Evolutionary conservation across 1,139 yeast species (phyloP).

Genomic region (Diutina rugosa): DNA sequence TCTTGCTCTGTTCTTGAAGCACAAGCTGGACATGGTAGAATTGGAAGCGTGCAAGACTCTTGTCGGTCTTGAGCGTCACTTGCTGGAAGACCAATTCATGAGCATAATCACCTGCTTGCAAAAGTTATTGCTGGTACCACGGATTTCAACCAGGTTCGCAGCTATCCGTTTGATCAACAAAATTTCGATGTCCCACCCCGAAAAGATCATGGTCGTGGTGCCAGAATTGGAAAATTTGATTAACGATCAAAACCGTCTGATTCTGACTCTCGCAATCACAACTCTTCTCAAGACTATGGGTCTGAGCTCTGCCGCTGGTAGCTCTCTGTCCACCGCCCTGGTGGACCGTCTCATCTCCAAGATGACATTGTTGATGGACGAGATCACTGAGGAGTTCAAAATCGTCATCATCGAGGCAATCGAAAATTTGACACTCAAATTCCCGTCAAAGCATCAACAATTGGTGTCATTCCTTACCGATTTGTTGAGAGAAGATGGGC

Average conservation of each 20-base stretch:
- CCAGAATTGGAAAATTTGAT: constrained; percentile 77
- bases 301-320: constrained; percentile 32
- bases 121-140: constrained; percentile 71
- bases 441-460: constrained; percentile 80
- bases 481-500: constrained; percentile 84
- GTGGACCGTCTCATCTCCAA: constrained; percentile 84
- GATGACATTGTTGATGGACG: constrained; percentile 83
- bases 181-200: constrained; percentile 74
- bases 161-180: constrained; percentile 85
- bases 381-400: constrained; percentile 91
- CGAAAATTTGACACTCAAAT: constrained; percentile 80
- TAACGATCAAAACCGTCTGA: constrained; percentile 78
- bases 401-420: constrained; percentile 91
- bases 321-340: constrained; percentile 36
- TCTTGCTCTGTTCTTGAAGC: constrained; percentile 59
- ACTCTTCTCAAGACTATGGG: constrained; percentile 93
- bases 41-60: constrained; percentile 88
- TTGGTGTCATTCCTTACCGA: constrained; percentile 77
- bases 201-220: constrained; percentile 56
- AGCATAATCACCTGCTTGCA: constrained; percentile 62
- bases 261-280: constrained; percentile 98
- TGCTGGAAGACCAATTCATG: constrained; percentile 50
- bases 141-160: constrained; percentile 83
- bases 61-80: constrained; percentile 43
- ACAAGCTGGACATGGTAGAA: constrained; percentile 83